These are phyloP conservation scores for Nannochloropsis gaditana DNA, from an alignment of 108 stramenopile species.

Conservation along the genomic window DNA sequence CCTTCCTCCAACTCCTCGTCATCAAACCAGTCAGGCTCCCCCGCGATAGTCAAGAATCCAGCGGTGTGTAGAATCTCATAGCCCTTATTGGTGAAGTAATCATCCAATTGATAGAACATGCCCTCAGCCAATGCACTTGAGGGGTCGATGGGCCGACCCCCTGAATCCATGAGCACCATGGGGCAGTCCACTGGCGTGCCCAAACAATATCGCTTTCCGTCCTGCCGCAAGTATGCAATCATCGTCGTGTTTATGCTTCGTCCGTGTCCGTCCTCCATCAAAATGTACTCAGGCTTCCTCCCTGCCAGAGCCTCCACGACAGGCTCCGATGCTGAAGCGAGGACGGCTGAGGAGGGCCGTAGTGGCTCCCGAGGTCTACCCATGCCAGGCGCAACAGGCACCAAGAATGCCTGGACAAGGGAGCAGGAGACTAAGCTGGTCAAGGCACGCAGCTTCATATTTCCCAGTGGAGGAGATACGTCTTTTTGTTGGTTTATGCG, in stretches of 20 bases:
- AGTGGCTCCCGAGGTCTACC: background rate
- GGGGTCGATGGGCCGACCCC: conserved; percentile 9
- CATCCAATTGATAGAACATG: conserved; percentile 17
- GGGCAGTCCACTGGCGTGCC: background rate
- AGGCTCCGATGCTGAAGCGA: background rate
- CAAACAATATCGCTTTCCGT: conserved; percentile 15
- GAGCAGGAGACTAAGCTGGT: background rate
- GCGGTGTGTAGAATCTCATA: conserved; percentile 5
- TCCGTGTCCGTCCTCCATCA: background rate
- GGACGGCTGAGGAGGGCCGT: background rate
- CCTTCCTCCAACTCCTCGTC: background rate
- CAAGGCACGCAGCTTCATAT: background rate
- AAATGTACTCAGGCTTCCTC: background rate
- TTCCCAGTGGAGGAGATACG: background rate
- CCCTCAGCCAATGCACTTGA: background rate
- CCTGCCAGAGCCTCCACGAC: conserved; percentile 11
- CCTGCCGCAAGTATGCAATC: background rate
- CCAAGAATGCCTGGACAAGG: background rate
- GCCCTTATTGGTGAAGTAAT: conserved; percentile 8
- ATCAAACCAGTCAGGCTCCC: background rate
- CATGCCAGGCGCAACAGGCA: background rate
- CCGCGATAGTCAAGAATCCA: background rate
- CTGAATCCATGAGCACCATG: background rate
- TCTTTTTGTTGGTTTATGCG: too few species aligned
- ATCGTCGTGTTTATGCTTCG: background rate